Evolutionary conservation across 768 basidiomycete species (phyloP).

Genomic region (Dentipellis fragilis): DNA sequence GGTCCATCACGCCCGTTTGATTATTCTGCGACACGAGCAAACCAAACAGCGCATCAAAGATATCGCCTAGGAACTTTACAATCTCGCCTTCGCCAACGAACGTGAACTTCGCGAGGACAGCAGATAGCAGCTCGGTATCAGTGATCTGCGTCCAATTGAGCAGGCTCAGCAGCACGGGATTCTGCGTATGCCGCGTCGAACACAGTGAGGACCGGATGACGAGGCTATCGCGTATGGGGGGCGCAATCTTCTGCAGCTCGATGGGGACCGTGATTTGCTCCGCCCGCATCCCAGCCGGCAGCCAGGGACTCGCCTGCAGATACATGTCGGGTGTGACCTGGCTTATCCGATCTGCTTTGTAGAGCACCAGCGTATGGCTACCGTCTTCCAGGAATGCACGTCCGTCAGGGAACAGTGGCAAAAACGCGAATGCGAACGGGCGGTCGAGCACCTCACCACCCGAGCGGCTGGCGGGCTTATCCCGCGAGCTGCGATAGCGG

Average conservation of each 20-base stretch:
- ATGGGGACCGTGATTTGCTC: conserved; percentile 50
- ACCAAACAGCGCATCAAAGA: conserved; percentile 88
- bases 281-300: conserved; percentile 41
- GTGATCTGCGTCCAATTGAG: conserved; percentile 70
- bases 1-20: conserved; percentile 69
- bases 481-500: conserved; percentile 54
- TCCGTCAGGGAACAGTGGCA: conserved; percentile 73
- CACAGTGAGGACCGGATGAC: conserved; percentile 83
- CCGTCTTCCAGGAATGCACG: conserved; percentile 84
- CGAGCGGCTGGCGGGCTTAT: conserved; percentile 30
- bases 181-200: conserved; percentile 89
- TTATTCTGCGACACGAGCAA: conserved; percentile 74
- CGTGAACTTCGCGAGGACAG: conserved; percentile 73
- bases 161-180: conserved; percentile 69
- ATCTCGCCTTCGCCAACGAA: conserved; percentile 94
- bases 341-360: conserved; percentile 63
- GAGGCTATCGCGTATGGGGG: conserved; percentile 67
- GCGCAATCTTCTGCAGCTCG: conserved; percentile 54
- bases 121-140: conserved; percentile 55
- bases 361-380: conserved; percentile 75
- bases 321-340: conserved; percentile 63
- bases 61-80: conserved; percentile 83
- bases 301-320: conserved; percentile 55
- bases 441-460: conserved; percentile 42
- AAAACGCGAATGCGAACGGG: conserved; percentile 88